Base-by-base conservation (phyloP, 2,329 filamentous ascomycete genomes). In the Pseudocercospora macadamiae region DNA sequence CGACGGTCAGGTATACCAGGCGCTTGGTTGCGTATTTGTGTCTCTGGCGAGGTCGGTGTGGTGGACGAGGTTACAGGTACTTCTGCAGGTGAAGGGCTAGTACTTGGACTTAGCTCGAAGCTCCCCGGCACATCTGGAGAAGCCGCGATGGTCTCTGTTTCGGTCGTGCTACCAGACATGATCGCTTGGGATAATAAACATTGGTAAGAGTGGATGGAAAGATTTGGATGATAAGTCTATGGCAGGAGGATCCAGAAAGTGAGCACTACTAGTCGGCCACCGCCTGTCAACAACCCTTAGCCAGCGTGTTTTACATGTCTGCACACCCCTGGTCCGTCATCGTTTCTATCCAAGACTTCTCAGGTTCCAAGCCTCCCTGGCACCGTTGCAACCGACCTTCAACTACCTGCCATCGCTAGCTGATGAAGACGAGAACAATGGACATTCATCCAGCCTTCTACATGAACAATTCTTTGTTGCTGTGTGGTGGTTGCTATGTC, bases 1-100 rank as follows among this genome's bases (percentile, higher is more conserved):
- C 68, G 54, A 16, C 68, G 60, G 39, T 70, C 68, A 16, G 66
- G 65, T 28, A 71, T 70, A 25, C 68, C 68, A 42, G 68, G 68
- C 14, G 68, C 68, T 26, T 69, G 66, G 45, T 71, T 71, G 53
- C 64, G 64, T 16, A 53, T 49, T 18, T 48, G 19, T 21, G 30
- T 37, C 3, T 44, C 36, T 49, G 53, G 44, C 32, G 44, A 10
- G 36, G 45, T 23, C 36, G 57, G 37, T 16, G 57, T 32, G 9
- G 45, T 19, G 16, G 54, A 19, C 18, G 51, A 12, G 18, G 37
- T 19, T 42, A 42, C 5, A 42, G 18, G 37, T 42, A 21, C 37
- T 4, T 3, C 16, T 42, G 37, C 37, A 42, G 37, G 16, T 42
- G 36, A 8, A 39, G 36, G 36, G 36, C 36, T 39, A 39, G 36